Evolutionary conservation across 306 rosid genomes (phyloP).

Genomic region (Ammopiptanthus mongolicus): DNA sequence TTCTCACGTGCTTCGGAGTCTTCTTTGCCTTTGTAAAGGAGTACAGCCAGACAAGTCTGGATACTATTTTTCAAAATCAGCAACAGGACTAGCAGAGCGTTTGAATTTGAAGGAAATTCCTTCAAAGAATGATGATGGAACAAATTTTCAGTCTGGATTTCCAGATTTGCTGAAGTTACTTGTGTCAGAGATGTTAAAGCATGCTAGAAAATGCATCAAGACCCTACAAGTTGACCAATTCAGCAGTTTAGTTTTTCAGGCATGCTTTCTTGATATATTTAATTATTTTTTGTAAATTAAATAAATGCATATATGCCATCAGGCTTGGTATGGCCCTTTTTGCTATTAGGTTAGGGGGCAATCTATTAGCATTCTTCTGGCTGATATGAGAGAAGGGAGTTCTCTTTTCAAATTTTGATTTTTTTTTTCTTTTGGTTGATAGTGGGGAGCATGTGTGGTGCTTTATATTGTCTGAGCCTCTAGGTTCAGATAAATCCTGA

Average conservation of each 20-base stretch:
- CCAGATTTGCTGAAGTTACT: constrained; percentile 65
- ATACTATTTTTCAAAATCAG: constrained; percentile 50
- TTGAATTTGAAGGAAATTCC: constrained; percentile 50
- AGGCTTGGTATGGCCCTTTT: neutral
- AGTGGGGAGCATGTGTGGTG: neutral
- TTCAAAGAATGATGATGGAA: constrained; percentile 32
- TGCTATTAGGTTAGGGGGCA: neutral
- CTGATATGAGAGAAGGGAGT: neutral
- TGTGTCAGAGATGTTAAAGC: constrained; percentile 53
- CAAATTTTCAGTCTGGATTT: constrained; percentile 41
- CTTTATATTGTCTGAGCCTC: constrained; percentile 9
- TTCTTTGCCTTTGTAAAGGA: constrained; percentile 81
- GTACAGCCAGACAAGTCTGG: constrained; percentile 44
- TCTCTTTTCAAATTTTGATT: neutral
- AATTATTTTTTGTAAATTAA: neutral
- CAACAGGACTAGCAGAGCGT: constrained; percentile 53
- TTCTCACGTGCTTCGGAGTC: constrained; percentile 88
- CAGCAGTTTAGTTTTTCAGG: constrained; percentile 94
- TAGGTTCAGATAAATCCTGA: neutral
- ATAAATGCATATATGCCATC: neutral
- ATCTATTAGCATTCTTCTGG: neutral
- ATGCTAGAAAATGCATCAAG: constrained; percentile 41
- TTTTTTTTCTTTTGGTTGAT: constrained; percentile 1
- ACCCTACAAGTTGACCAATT: constrained; percentile 64
- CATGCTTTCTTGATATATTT: constrained; percentile 17